Evolutionary conservation across 2,329 filamentous ascomycete species (phyloP), one percentile per base, ranked within the genome.

Genomic region (Diaporthe capsici): DNA sequence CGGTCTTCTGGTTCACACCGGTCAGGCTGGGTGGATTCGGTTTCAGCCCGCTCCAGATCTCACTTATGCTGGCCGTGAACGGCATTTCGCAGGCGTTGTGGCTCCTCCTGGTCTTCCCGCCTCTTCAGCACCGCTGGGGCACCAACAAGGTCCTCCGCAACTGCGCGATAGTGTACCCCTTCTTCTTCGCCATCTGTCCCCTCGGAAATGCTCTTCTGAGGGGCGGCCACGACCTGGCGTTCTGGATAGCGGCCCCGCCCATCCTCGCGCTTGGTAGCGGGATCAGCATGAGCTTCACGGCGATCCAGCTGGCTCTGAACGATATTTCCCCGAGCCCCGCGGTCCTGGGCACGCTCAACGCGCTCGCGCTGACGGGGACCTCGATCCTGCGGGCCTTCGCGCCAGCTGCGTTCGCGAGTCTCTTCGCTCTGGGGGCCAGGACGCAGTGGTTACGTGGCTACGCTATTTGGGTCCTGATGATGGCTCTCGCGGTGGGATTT

Each of bases 291-390:
- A 86, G 88, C 2, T 94, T 93, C 80, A 95, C 93, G 0, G 92
- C 88, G 2, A 88, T 92, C 0, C 94, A 96, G 85, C 90, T 96
- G 12, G 91, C 91, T 0, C 81, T 96, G 44, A 96, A 96, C 82
- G 93, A 96, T 75, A 90, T 94, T 2, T 88, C 92, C 0, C 94
- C 94, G 0, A 90, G 88, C 13, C 88, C 90, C 1, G 86, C 87
- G 57, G 89, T 91, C 0, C 85, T 96, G 13, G 94, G 92, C 0
- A 95, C 91, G 0, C 84, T 97, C 39, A 96, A 96, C 79, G 92
- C 92, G 0, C 79, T 95, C 1, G 89, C 90, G 0, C 85, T 96
- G 75, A 93, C 93, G 0, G 80, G 91, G 0, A 84, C 86, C 0
- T 92, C 91, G 77, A 92, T 85, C 0, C 85, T 94, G 42, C 87